Evolutionary conservation across 768 basidiomycete species (phyloP), one percentile per base, ranked within the genome.

Genomic region (Collybia mongolica): DNA sequence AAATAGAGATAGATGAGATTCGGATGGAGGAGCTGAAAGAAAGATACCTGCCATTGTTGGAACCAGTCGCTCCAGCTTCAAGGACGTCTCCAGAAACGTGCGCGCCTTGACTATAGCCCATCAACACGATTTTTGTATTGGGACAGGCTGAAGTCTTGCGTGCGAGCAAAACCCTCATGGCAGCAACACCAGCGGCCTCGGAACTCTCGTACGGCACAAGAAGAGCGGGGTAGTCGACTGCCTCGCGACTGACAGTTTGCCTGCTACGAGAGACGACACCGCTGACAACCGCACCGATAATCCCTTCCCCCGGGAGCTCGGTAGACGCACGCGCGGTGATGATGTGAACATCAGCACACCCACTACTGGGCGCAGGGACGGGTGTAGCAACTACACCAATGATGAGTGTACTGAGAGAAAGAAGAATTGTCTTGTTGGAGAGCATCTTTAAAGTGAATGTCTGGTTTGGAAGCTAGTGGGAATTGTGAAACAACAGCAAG

Each of bases 251-350:
- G 39, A 50, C 44, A 7, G 53, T 54, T 22, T 54, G 53, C 5
- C 22, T 12, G 35, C 54, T 55, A 3, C 46, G 41, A n/a, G 47
- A 35, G 39, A 52, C 51, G 14, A 55, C 41, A 17, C 29, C 26
- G 14, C 45, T 47, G 47, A 56, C 55, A 18, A 59, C 52, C 17
- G 55, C 22, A 29, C 55, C 55, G 20, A 59, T 59, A 12, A 56
- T 52, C 7, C 57, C 57, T 41, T 56, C 56, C 29, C 56, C 56
- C 20, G 56, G 56, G 14, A 54, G 19, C 43, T 57, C 56, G n/a
- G 47, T 49, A 11, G 57, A 56, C 4, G 55, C 57, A 14, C 57
- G 57, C 1, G 57, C 57, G 19, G 57, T 56, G 39, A 59, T 59
- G 18, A 59, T 44, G 18, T 59, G 57, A 5, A 59, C 55, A 17